These are phyloP conservation scores for Pleurotus salmoneostramineus DNA, from an alignment of 768 basidiomycete species.

Conservation along the genomic window DNA sequence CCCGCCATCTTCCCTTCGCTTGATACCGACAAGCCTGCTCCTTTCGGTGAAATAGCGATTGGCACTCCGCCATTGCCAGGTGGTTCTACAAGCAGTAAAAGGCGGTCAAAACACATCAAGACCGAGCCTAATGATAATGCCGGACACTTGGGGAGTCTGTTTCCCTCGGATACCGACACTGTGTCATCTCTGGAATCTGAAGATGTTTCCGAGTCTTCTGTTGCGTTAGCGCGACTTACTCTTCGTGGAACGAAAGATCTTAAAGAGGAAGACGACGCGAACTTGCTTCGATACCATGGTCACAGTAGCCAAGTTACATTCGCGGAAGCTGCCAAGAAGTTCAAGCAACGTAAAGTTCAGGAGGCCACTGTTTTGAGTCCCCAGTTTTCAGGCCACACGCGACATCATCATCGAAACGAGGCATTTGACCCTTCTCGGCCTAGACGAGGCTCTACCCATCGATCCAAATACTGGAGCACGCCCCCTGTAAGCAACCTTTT, in stretches of 20 bases:
- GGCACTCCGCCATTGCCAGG: no score
- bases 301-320: slow-evolving; percentile 56
- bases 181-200: background rate
- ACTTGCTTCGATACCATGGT: slow-evolving; percentile 55
- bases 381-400: background rate
- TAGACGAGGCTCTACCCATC: slow-evolving; percentile 20
- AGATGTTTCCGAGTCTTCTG: background rate
- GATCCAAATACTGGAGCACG: slow-evolving; percentile 55
- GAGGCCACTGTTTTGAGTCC: slow-evolving; percentile 21
- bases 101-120: background rate
- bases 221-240: background rate
- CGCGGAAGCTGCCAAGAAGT: slow-evolving; percentile 48
- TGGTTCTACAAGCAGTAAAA: no score
- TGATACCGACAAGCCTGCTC: background rate
- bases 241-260: slow-evolving; percentile 2
- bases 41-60: background rate
- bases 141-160: background rate
- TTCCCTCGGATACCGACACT: background rate
- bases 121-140: slow-evolving; percentile 4
- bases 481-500: slow-evolving; percentile 38
- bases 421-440: background rate
- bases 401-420: no score
- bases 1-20: background rate
- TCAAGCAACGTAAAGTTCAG: slow-evolving; percentile 47
- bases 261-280: slow-evolving; percentile 20